phyloP scores from a whole-genome alignment of 1,284 basidiomycete species.

The Puccinia hordei region DNA sequence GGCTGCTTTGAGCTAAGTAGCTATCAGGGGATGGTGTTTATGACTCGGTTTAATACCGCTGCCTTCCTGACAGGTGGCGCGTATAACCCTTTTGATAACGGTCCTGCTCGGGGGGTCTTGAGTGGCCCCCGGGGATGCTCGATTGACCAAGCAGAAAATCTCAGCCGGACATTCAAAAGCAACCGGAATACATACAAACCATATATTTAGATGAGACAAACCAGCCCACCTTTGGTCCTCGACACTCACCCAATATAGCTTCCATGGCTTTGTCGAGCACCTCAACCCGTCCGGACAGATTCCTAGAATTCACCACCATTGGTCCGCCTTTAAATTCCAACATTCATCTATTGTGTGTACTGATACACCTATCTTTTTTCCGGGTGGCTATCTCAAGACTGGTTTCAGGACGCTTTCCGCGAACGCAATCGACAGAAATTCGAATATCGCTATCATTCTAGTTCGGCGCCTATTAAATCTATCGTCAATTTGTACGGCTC shows the following conservation, averaged over 20 bases:
- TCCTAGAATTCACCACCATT: conserved; percentile 38
- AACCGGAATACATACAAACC: background rate
- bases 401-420: conserved; percentile 38
- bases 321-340: conserved; percentile 10
- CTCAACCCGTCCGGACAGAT: conserved; percentile 14
- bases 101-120: too few relatives aligned
- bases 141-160: background rate
- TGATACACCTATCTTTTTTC: background rate
- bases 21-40: too few relatives aligned
- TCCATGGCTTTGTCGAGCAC: background rate
- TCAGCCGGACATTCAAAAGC: background rate
- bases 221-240: background rate
- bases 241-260: background rate
- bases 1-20: too few relatives aligned
- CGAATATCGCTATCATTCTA: background rate
- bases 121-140: background rate
- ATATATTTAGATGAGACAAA: background rate
- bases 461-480: conserved; percentile 3
- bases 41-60: too few relatives aligned
- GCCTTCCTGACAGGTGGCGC: too few relatives aligned
- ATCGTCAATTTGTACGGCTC: conserved; percentile 21
- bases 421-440: conserved; percentile 31
- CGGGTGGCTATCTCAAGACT: conserved; percentile 15
- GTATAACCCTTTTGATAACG: too few relatives aligned
- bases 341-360: too few relatives aligned